These are phyloP conservation scores for Nepenthes gracilis DNA, from an alignment of 148 eudicot genomes.

Conservation along the genomic window DNA sequence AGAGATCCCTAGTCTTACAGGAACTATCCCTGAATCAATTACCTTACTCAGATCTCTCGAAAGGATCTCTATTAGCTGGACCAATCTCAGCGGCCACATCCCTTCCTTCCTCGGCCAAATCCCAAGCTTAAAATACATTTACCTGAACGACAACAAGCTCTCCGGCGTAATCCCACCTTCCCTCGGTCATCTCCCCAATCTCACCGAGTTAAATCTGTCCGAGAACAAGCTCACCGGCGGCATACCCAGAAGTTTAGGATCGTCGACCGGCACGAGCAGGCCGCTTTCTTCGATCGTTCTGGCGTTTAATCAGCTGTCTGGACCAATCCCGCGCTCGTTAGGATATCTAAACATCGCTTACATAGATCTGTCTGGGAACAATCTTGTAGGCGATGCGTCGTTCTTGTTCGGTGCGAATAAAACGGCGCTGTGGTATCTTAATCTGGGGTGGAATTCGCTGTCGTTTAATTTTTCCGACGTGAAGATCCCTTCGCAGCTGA, in stretches of 20 bases:
- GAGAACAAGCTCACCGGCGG: slow-evolving; percentile 1
- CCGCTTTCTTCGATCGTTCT: neutral
- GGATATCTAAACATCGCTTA: neutral
- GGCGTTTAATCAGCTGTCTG: neutral
- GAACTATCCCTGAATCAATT: slow-evolving; percentile 35
- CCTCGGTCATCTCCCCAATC: slow-evolving; percentile 10
- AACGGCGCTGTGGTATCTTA: neutral
- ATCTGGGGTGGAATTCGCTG: neutral
- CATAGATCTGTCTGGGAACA: slow-evolving; percentile 1
- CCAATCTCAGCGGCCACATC: slow-evolving; percentile 29
- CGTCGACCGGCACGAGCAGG: neutral
- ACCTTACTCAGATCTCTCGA: slow-evolving; percentile 23
- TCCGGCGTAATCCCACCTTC: slow-evolving; percentile 32
- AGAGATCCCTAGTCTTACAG: slow-evolving; percentile 31
- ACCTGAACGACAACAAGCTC: slow-evolving; percentile 32
- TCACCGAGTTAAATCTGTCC: neutral
- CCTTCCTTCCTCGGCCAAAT: slow-evolving; percentile 28
- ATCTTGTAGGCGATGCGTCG: slow-evolving; percentile 3
- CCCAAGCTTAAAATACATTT: slow-evolving; percentile 22
- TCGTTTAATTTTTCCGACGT: slow-evolving; percentile 6
- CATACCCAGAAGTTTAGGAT: neutral
- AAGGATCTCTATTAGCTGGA: slow-evolving; percentile 24
- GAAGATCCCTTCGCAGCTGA: slow-evolving; percentile 5
- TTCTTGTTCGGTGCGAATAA: neutral
- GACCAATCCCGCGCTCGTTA: neutral